Percentiles rank a stretch among this genome's conserved stretches.
Conservation (phyloP, 2,329 filamentous ascomycete genomes). For the Hirsutella thompsonii region DNA sequence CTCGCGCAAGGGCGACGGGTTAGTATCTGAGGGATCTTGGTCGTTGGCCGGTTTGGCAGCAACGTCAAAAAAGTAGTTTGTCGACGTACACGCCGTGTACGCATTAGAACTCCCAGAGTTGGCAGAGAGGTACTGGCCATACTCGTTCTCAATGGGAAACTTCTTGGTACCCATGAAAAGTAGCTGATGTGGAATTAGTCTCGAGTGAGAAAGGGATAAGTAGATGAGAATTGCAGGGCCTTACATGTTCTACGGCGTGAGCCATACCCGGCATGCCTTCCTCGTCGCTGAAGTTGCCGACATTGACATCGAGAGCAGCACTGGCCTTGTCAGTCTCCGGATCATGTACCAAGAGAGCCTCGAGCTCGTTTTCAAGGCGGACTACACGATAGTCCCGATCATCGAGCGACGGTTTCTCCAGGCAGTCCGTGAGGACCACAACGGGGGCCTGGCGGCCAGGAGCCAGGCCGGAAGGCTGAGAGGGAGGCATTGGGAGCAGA, state of each 20-base stretch:
- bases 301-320: conserved; percentile 88
- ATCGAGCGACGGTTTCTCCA: conserved; percentile 78
- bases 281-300: conserved; percentile 88
- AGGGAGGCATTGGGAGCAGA: conserved; percentile 15
- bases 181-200: conserved; percentile 30
- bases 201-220: not conserved
- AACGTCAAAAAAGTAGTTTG: conserved; percentile 96
- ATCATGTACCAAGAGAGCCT: conserved; percentile 88
- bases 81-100: conserved; percentile 85
- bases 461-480: conserved; percentile 20
- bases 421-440: conserved; percentile 46
- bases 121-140: conserved; percentile 81
- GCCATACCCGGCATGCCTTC: conserved; percentile 89
- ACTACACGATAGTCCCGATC: conserved; percentile 82
- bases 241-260: conserved; percentile 83
- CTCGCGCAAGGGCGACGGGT: conserved; percentile 55
- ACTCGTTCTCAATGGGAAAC: conserved; percentile 91
- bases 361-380: conserved; percentile 71
- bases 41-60: conserved; percentile 62
- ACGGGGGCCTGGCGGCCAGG: conserved; percentile 17
- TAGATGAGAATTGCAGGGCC: conserved; percentile 1
- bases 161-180: conserved; percentile 99
- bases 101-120: conserved; percentile 91
- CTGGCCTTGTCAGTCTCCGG: conserved; percentile 93
- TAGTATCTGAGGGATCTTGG: conserved; percentile 38